Evolutionary conservation across 805 yeast genomes (phyloP), one percentile per base, ranked within the genome.

Genomic region (Huiozyma sinensis): DNA sequence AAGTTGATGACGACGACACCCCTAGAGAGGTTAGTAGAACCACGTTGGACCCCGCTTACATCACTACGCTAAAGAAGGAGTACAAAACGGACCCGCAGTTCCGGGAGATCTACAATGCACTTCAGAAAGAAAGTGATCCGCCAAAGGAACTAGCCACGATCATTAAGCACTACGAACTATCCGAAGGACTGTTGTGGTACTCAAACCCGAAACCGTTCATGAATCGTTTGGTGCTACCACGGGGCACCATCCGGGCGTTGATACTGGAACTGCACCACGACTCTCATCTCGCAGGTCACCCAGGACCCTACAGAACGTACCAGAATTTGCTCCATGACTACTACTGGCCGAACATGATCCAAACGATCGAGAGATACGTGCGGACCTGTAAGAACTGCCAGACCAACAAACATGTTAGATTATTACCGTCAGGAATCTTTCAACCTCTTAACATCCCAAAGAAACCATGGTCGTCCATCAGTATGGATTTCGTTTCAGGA

Each of bases 401-500:
- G 17, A 32, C 12, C 6, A 24, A 28, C 6, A 40, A 40, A 17
- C 42, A 40, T 27, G 28, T 8, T 6, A 17, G 12, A 8, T 33
- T 40, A 7, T 24, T 40, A 6, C 42, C 37, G 11, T 31, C 36
- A 6, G 42, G 42, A 10, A 17, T 40, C 6, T 40, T 17, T 27
- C 7, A 10, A 17, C 42, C 42, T 4, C 13, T 40, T 5, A 6
- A 4, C 6, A 28, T 40, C 24, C 42, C 42, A 10, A 7, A 11
- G 9, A 36, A 40, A 17, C 42, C 36, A 7, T 40, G 42, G 42
- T 40, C 42, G 8, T 33, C 37, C 28, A 40, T 40, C 27, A 33
- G 42, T 13, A 32, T 39, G 9, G 34, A 39, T 39, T 39, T 39
- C 13, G 41, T 39, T 38, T 28, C 40, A 27, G 44, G 40, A 24